Percentiles rank a stretch among this genome's conserved stretches.
Evolutionary conservation across 2,329 filamentous ascomycete genomes (phyloP).

Genomic region (Zasmidium citrigriseum): DNA sequence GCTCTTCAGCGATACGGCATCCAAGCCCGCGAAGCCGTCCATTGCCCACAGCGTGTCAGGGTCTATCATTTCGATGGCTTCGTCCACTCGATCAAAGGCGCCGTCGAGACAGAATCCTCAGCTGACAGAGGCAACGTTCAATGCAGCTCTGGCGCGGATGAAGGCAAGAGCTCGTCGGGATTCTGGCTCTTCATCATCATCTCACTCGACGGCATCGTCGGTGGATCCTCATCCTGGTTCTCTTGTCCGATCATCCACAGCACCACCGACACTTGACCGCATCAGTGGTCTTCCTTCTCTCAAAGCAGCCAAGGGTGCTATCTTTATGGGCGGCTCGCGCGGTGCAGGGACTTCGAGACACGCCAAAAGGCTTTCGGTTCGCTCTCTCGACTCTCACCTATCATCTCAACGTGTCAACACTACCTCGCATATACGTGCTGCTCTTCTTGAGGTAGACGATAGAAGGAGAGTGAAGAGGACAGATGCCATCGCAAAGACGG

Average conservation of each 20-base stretch:
- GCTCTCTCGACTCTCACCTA: constrained; percentile 8
- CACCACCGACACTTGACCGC: constrained; percentile 10
- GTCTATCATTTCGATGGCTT: background rate
- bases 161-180: background rate
- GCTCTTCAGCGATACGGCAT: constrained; percentile 1
- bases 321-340: background rate
- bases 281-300: background rate
- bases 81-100: background rate
- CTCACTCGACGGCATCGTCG: background rate
- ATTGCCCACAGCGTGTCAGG: background rate
- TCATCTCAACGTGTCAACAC: background rate
- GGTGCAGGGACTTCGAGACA: constrained; percentile 6
- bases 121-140: background rate
- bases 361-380: constrained; percentile 4
- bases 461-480: constrained; percentile 1
- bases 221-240: background rate
- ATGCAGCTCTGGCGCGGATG: constrained; percentile 1
- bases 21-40: background rate
- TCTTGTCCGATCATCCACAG: constrained; percentile 6
- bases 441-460: constrained; percentile 6
- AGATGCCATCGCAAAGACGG: constrained; percentile 13
- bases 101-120: background rate
- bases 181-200: background rate
- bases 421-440: constrained; percentile 3
- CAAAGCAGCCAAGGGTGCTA: background rate